Conservation (phyloP, 306 rosid genomes). For the Ziziphus jujuba region DNA sequence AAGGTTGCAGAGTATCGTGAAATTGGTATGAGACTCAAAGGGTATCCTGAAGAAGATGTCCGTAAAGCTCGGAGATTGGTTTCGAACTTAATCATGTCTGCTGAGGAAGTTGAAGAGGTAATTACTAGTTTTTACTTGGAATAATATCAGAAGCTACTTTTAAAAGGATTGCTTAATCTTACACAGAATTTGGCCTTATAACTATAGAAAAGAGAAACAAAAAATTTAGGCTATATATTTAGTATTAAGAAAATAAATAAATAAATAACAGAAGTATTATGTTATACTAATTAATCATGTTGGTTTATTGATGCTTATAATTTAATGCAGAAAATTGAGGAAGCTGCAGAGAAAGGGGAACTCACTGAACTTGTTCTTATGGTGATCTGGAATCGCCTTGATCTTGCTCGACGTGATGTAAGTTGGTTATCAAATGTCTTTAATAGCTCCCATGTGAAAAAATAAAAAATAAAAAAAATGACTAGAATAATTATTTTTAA, state of each 20-base stretch:
- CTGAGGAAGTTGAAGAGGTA: slow-evolving; percentile 97
- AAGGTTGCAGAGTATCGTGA: slow-evolving; percentile 81
- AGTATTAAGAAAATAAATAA: background rate
- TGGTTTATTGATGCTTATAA: slow-evolving; percentile 6
- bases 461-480: too few species aligned
- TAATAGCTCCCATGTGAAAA: background rate
- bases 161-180: background rate
- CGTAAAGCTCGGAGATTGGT: slow-evolving; percentile 69
- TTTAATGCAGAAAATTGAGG: slow-evolving; percentile 81
- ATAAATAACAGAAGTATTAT: too few species aligned
- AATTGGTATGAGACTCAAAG: slow-evolving; percentile 75
- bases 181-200: background rate
- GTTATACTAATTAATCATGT: background rate
- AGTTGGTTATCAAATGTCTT: slow-evolving; percentile 38
- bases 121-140: background rate
- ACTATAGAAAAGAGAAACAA: background rate
- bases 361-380: slow-evolving; percentile 88
- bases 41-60: slow-evolving; percentile 81
- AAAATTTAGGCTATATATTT: background rate
- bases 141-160: background rate
- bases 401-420: slow-evolving; percentile 95
- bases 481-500: background rate
- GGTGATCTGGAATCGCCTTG: slow-evolving; percentile 97
- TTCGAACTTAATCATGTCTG: slow-evolving; percentile 72
- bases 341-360: slow-evolving; percentile 93